A percentile compares a stretch with the other conserved stretches of the same genome.
phyloP scores from a whole-genome alignment of 1,284 basidiomycete species.

The Rhodotorula sp. region DNA sequence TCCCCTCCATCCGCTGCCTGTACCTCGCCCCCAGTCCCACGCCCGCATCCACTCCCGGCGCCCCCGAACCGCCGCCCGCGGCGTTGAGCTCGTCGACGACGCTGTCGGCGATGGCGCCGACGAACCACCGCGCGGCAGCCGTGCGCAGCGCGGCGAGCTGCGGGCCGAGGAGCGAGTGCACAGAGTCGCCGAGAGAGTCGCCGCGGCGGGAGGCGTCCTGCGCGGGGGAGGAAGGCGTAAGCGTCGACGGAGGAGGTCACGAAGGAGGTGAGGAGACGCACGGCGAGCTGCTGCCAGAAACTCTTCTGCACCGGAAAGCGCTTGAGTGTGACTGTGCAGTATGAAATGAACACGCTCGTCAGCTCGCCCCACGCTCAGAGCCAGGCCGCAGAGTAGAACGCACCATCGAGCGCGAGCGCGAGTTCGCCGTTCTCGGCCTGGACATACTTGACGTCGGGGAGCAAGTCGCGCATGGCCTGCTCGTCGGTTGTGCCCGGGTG shows the following conservation, averaged over 20 bases:
- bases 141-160: not conserved
- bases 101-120: conserved; percentile 10
- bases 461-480: conserved; percentile 40
- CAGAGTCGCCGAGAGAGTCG: conserved; percentile 39
- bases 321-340: conserved; percentile 37
- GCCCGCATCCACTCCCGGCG: not conserved
- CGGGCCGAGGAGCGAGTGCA: conserved; percentile 12
- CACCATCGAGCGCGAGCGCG: conserved; percentile 45
- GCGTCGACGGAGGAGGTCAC: too few species aligned
- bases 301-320: conserved; percentile 43
- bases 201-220: conserved; percentile 39
- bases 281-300: conserved; percentile 38
- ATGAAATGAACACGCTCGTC: not conserved
- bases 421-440: conserved; percentile 39
- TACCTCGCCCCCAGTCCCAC: not conserved
- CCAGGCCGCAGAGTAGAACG: not conserved
- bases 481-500: conserved; percentile 43
- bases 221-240: too few species aligned
- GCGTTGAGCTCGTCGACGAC: conserved; percentile 11
- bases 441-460: conserved; percentile 44
- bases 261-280: not conserved
- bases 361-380: too few species aligned
- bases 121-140: conserved; percentile 10
- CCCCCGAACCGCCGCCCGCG: not conserved
- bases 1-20: not conserved